phyloP scores from a whole-genome alignment of 305 asterid species.

The Ajuga reptans region DNA sequence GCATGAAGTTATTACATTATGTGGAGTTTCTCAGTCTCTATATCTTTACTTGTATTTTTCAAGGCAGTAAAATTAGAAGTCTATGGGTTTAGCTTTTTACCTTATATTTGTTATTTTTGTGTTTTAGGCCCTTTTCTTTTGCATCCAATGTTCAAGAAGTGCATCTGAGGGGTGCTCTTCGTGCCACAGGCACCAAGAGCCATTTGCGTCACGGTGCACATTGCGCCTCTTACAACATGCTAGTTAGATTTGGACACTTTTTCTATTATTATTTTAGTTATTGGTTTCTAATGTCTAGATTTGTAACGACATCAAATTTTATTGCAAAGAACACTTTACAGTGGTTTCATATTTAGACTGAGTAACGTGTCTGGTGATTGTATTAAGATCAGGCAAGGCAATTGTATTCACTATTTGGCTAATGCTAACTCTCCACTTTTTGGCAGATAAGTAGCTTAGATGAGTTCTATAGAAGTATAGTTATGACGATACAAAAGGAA shows the following conservation, averaged over 20 bases:
- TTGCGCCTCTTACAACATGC: no score
- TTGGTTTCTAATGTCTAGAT: background rate
- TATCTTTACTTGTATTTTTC: no score
- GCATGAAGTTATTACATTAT: background rate
- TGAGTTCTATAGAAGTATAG: background rate
- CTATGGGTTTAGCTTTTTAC: no score
- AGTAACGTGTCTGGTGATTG: background rate
- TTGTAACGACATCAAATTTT: background rate
- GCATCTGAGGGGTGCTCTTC: no score
- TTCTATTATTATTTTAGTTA: background rate
- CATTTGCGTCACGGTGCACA: no score
- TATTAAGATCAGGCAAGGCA: background rate
- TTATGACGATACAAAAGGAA: background rate
- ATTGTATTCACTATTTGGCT: background rate
- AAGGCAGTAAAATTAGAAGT: no score
- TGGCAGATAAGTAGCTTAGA: background rate
- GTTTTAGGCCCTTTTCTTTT: no score
- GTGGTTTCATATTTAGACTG: background rate
- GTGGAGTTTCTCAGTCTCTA: no score
- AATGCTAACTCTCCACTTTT: background rate
- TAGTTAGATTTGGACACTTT: no score
- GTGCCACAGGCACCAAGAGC: no score
- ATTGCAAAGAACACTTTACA: background rate
- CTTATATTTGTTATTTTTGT: no score
- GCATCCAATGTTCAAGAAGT: no score